Evolutionary conservation across 2,329 filamentous ascomycete species (phyloP), one percentile per base, ranked within the genome.

Genomic region (Hypoxylon sp.): DNA sequence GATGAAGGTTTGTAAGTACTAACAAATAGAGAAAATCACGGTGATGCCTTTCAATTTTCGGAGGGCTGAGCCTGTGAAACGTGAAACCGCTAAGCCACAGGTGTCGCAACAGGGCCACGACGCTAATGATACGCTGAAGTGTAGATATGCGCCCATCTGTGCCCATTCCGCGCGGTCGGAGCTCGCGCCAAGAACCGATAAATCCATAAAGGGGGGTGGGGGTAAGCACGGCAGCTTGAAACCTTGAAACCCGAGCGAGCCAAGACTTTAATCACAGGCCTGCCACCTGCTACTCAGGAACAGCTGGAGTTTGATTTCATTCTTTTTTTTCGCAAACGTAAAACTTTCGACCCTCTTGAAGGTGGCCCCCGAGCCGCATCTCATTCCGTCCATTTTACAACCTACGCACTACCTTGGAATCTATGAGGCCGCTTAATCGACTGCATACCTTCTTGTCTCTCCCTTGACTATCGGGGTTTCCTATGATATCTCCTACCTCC

Each of bases 201-300:
- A 64, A 54, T 70, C 58, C 55, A 61, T 64, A 70, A 68, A 62
- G 57, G 64, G 67, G 68, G 64, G 60, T 54, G 46, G 64, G 61
- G 61, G 60, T 40, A 54, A 49, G 5, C 17, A 53, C 35, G 42
- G 35, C 13, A 64, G 22, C 42, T 44, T 62, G 35, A 61, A 62
- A 61, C 33, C 49, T 30, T 54, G 63, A 37, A 61, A 60, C 58
- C 31, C 51, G 56, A 54, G 63, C 51, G 27, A 64, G 68, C 68
- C 68, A 71, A 71, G 68, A 68, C 68, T 46, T 66, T 44, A 56
- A 69, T 66, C 54, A 56, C 61, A 59, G 42, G 66, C 46, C 40
- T 42, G 8, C 13, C 35, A 61, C 31, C 33, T 37, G 33, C 33
- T 37, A 37, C 35, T 25, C 62, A 62, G 57, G 61, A 49, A 62